Evolutionary conservation across 2,329 filamentous ascomycete species (phyloP), one percentile per base, ranked within the genome.

Genomic region (Escovopsis sp.): DNA sequence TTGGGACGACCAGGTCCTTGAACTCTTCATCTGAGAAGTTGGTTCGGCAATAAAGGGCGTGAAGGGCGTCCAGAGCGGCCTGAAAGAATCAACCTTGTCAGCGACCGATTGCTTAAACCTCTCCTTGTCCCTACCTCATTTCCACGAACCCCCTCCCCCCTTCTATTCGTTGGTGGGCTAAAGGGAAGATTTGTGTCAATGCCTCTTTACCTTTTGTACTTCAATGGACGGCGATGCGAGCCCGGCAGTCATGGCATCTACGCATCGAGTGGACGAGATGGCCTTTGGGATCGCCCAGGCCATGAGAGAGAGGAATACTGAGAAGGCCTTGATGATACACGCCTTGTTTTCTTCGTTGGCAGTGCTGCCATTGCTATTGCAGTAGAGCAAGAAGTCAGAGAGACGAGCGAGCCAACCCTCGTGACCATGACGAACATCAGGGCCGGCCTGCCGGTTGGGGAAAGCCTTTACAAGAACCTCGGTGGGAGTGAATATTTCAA

Each of bases 401-500:
- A 93, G 72, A 52, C 89, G 79, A 43, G 73, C 69, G 30, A 96
- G 69, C 91, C 91, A 98, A 15, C 91, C 93, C 50, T 94, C 85
- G 35, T 80, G 69, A 12, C 83, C 86, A 57, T 67, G 82, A 34
- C 89, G 79, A 43, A 94, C 76, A 41, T 80, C 73, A 26, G 80
- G 69, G 38, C 72, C 75, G 34, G 73, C 59, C 49, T 85, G 80
- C 51, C 86, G 72, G 52, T 81, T 79, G 10, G 85, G 81, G 53
- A 87, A 85, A 23, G 82, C 72, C 49, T 93, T 82, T 47, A 75
- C 64, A 43, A 94, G 75, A 18, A 94, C 80, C 2, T 69, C 65
- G 23, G 76, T 70, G 1, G 91, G 86, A 0, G 88, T 94, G 59
- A 94, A 93, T 47, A 96, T 87, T 59, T 96, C 91, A 47, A 96